phyloP scores from a whole-genome alignment of 2,329 filamentous ascomycete species.

The Ceratocystis eucalypticola region DNA sequence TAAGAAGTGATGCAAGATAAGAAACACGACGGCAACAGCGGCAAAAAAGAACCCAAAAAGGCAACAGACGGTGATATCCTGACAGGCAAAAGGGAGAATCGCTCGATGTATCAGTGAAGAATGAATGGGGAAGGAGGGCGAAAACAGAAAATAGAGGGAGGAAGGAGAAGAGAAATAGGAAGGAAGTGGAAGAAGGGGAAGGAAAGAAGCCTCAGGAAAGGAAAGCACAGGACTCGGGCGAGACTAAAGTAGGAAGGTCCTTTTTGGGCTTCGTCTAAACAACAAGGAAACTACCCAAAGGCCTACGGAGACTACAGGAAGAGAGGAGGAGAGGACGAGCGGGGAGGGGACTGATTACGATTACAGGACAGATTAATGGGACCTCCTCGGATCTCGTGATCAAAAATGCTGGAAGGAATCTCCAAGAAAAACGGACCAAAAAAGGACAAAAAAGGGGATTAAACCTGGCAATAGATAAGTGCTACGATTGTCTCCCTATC shows the following conservation, averaged over 20 bases:
- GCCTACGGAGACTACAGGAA: neutral
- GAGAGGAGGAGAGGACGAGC: neutral
- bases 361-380: neutral
- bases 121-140: neutral
- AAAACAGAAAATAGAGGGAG: neutral
- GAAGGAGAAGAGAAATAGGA: neutral
- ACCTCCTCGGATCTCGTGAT: neutral
- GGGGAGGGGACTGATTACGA: neutral
- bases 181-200: neutral
- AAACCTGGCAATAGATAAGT: neutral
- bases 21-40: neutral
- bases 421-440: neutral
- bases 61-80: neutral
- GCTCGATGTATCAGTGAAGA: neutral
- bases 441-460: neutral
- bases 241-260: neutral
- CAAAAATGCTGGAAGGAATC: conserved; percentile 6
- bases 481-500: neutral
- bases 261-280: neutral
- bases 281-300: neutral
- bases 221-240: neutral
- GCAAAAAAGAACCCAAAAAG: neutral
- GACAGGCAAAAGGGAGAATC: neutral
- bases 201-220: neutral
- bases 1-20: neutral